Percentiles rank a stretch among this genome's conserved stretches.
Conservation (phyloP, 345 rosid species). For the Salix caprea region DNA sequence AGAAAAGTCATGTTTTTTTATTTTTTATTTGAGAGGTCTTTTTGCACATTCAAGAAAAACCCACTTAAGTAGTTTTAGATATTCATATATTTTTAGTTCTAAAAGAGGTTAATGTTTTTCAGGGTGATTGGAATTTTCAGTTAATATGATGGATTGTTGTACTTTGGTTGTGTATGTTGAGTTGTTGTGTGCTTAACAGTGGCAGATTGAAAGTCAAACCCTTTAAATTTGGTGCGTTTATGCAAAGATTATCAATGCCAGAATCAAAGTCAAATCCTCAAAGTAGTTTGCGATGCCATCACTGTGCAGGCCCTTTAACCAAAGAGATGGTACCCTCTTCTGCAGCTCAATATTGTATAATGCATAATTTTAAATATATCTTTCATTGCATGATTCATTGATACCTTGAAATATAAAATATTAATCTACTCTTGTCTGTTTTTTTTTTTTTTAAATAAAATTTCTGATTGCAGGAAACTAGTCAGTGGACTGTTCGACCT, state of each 20-base stretch:
- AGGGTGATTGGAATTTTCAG: too few relatives aligned
- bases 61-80: too few relatives aligned
- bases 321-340: conserved; percentile 53
- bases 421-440: background rate
- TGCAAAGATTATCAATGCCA: conserved; percentile 26
- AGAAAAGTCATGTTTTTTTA: background rate
- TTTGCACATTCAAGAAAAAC: too few relatives aligned
- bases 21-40: too few relatives aligned
- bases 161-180: too few relatives aligned
- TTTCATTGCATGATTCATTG: background rate
- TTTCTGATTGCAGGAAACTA: conserved; percentile 59
- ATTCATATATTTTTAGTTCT: too few relatives aligned
- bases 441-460: background rate
- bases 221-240: background rate
- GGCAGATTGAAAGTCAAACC: background rate
- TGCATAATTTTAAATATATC: too few relatives aligned
- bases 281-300: conserved; percentile 51
- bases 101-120: too few relatives aligned
- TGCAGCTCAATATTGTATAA: background rate
- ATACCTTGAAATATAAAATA: conserved; percentile 5
- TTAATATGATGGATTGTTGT: too few relatives aligned
- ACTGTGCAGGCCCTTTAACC: conserved; percentile 89
- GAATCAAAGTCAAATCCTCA: conserved; percentile 28
- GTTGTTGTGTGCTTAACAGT: background rate
- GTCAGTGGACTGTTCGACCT: conserved; percentile 75